Evolutionary conservation across 2,329 filamentous ascomycete species (phyloP).

Genomic region (Fusarium sp.): DNA sequence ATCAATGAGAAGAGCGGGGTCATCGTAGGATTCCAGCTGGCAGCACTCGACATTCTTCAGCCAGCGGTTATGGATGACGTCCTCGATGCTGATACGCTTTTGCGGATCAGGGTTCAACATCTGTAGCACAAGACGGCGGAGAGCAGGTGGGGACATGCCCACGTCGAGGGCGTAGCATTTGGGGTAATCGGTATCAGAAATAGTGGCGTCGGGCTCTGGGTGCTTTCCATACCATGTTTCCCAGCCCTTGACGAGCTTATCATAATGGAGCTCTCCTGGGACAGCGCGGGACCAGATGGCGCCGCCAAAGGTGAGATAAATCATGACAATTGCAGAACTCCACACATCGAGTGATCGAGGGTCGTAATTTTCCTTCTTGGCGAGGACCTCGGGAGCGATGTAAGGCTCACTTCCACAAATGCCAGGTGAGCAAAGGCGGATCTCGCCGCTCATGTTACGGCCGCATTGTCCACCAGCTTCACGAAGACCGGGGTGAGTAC

Average conservation of each 20-base stretch:
- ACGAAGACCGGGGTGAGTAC: slow-evolving; percentile 81
- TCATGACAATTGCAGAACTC: slow-evolving; percentile 85
- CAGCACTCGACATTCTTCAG: slow-evolving; percentile 83
- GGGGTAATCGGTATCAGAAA: slow-evolving; percentile 72
- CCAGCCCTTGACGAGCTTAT: slow-evolving; percentile 74
- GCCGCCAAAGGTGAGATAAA: slow-evolving; percentile 78
- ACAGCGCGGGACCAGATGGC: slow-evolving; percentile 80
- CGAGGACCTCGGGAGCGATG: slow-evolving; percentile 85
- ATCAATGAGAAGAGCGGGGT: slow-evolving; percentile 70
- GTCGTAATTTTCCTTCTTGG: slow-evolving; percentile 73
- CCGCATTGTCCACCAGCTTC: slow-evolving; percentile 79
- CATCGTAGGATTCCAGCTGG: slow-evolving; percentile 75
- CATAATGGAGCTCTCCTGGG: slow-evolving; percentile 67
- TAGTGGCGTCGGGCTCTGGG: slow-evolving; percentile 48
- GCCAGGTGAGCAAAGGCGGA: slow-evolving; percentile 79
- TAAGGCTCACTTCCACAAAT: slow-evolving; percentile 89
- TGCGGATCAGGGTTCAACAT: slow-evolving; percentile 85
- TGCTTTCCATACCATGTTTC: slow-evolving; percentile 71
- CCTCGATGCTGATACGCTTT: slow-evolving; percentile 74
- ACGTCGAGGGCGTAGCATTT: slow-evolving; percentile 72
- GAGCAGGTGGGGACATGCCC: slow-evolving; percentile 71
- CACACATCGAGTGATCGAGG: slow-evolving; percentile 86
- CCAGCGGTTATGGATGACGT: slow-evolving; percentile 77
- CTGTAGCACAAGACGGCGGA: slow-evolving; percentile 77
- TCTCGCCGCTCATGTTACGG: slow-evolving; percentile 73